Base-by-base conservation (phyloP, 371 early-diverging fungal species). In the Syncephalastrum sp. region DNA sequence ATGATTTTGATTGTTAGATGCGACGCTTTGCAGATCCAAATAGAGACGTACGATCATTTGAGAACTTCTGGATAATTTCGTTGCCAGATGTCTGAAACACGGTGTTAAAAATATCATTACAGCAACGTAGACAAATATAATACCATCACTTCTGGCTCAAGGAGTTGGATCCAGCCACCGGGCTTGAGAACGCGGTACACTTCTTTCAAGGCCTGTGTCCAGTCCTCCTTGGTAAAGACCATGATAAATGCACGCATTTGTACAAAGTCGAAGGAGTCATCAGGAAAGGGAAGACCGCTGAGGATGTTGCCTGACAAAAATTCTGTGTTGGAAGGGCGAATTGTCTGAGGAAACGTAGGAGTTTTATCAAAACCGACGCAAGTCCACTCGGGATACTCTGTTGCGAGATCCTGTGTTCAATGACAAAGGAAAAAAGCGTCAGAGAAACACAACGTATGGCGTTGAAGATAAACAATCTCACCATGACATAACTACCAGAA, bases 181-280 rank as follows among this genome's bases (percentile, higher is more conserved):
- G 38, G 38, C 38, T 33, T 33, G 12, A 33, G 38, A 12, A 33
- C 38, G 38, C 38, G 38, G 38, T 33, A 10, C 8, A 33, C 8
- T 12, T 33, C 38, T 33, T 33, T 33, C 38, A 33, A 33, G 10
- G 38, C 38, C 8, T 33, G 38, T 12, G 10, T 33, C 38, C 38
- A 33, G 10, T 33, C 8, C 10, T 33, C 38, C 38, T 33, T 33
- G 38, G 38, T 33, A 33, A 33, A 33, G 1, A 33, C 38, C 38
- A 33, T 33, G 12, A 33, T 2, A 33, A 33, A 33, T 33, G 38
- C 38, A 16, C 86, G 65, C 24, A 81, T 66, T 52, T 82, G 71
- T 7, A 83, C 76, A 64, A 82, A 76, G 56, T 85, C 86, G 68
- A 85, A 85, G 1, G 79, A 69, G 46, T 78, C 64, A 53, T 83